Base-by-base conservation (phyloP, 2,329 filamentous ascomycete species). In the Beauveria bassiana region DNA sequence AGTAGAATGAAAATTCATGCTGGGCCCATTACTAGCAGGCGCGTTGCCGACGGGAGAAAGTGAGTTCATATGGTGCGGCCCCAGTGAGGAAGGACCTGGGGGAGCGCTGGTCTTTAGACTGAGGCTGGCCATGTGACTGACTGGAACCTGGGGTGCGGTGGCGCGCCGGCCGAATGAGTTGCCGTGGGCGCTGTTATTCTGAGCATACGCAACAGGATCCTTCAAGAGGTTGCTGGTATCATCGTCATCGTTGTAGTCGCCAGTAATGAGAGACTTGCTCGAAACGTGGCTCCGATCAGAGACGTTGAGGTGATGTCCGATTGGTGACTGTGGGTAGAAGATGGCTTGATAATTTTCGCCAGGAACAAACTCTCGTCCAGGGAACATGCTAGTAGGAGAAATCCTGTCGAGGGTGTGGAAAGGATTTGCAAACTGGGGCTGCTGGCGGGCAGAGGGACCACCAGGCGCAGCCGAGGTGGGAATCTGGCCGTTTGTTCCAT, bases 241-340 rank as follows among this genome's bases (percentile, higher is more conserved):
- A 55, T 91, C 88, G 55, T 86, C 83, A 31, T 83, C 85, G 18
- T 81, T 81, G 24, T 71, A 71, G 68, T 90, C 85, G 67, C 88
- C 84, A 65, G 84, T 87, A 72, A 92, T 92, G 56, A 91, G 77
- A 3, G 85, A 83, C 73, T 91, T 91, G 66, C 89, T 87, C 3
- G 84, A 83, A 43, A 84, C 78, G 61, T 84, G 80, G 18, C 78
- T 75, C 55, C 81, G 79, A 63, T 87, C 86, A n/a, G 78, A 78
- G 20, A 43, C 45, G 4, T 52, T 52, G n/a, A 88, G 78, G 59
- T 88, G 84, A 69, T 86, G 88, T 47, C 85, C 86, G 60, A 91
- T 86, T 1, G 88, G 88, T 6, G 88, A 91, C 66, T 89, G 87
- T 1, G 87, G 85, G 14, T 87, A 88, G 73, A 91, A 92, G 28